Conservation (phyloP, 169 alveolate genomes). For the Plasmodium cynomolgi region DNA sequence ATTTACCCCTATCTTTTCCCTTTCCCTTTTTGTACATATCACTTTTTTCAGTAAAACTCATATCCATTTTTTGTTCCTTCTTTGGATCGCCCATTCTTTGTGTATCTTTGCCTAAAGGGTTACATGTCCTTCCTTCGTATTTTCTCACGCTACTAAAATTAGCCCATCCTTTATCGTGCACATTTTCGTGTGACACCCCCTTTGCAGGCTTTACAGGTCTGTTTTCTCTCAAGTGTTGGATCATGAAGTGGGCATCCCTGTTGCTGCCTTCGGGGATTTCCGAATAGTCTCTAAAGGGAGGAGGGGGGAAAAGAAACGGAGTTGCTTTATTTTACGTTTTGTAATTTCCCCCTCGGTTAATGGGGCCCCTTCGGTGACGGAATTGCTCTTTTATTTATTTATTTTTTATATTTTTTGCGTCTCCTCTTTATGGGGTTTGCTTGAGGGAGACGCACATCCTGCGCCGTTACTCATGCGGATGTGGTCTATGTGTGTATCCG, state of each 20-base stretch:
- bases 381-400: not conserved
- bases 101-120: not conserved
- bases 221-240: constrained; percentile 9
- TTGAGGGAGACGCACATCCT: not conserved
- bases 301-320: not conserved
- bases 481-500: not conserved
- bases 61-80: not conserved
- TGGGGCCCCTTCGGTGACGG: not conserved
- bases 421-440: not conserved
- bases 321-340: not conserved
- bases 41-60: not conserved
- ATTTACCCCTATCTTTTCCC: not conserved
- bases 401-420: not conserved
- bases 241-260: not conserved
- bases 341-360: not conserved
- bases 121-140: not conserved
- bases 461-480: not conserved
- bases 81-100: not conserved
- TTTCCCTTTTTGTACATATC: not conserved
- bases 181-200: not conserved
- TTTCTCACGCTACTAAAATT: not conserved
- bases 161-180: not conserved
- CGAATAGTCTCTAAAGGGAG: constrained; percentile 12
- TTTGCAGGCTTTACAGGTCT: not conserved
- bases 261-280: constrained; percentile 6